Base-by-base conservation (phyloP, 2,329 filamentous ascomycete species). In the Alternaria arbusti region DNA sequence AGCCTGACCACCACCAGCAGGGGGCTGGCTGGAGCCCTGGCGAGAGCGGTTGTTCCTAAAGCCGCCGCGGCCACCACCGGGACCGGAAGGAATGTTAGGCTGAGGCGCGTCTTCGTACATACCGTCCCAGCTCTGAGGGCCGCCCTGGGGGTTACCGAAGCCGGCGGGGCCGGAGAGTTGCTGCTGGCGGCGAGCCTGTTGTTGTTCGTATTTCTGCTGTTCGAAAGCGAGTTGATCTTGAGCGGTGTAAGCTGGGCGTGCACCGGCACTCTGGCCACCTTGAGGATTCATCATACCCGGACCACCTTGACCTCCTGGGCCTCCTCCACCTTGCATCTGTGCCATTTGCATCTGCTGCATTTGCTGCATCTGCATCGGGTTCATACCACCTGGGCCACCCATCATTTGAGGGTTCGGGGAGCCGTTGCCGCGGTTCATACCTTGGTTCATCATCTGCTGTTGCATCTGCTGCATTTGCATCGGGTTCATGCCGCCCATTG, bases 71-170 rank as follows among this genome's bases (percentile, higher is more conserved):
- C 72, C 56, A 7, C 60, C 74, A 59, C 82, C 81, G 54, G 85
- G 84, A 50, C 84, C 86, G 15, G 82, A 84, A 71, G 82, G 84
- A 70, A 90, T 87, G 71, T 90, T 90, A 6, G 93, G 93, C 77
- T 95, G 93, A 15, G 94, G 94, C 2, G 94, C 92, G 78, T 97
- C 95, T 78, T 98, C 95, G 79, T 97, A 98, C 94, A 97, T 97
- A 74, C 95, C 95, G 79, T 98, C 95, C 94, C 94, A 97, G 44
- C 91, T 94, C 23, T 92, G 93, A n/a, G 91, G 91, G 15, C 89
- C 89, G 47, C 88, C 89, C 60, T 59, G 57, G 12, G 84, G 83
- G 40, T 82, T 86, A 52, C 82, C 86, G 78, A 78, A 80, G 25
- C 80, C 80, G 59, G 72, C 76, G 45, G 68, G 70, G 22, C 80